Conservation (phyloP, 805 yeast genomes). For the Ogataea ramenticola region DNA sequence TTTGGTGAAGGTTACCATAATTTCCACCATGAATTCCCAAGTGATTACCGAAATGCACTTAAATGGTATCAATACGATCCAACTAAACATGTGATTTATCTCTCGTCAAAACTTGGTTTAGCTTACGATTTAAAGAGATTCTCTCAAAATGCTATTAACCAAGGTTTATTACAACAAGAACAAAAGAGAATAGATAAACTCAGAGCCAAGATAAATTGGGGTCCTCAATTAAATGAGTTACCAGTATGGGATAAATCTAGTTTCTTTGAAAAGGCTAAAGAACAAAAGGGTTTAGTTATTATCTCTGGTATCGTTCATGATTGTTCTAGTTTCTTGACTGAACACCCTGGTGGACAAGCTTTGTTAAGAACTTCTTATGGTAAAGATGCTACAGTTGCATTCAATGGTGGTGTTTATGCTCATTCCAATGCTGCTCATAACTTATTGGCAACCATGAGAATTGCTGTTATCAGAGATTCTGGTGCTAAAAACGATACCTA, state of each 20-base stretch:
- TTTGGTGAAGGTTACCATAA: slow-evolving; percentile 89
- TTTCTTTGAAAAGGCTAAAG: slow-evolving; percentile 43
- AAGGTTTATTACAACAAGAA: slow-evolving; percentile 75
- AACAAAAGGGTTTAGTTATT: slow-evolving; percentile 53
- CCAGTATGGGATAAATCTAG: slow-evolving; percentile 71
- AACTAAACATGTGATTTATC: slow-evolving; percentile 57
- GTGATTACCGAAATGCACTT: slow-evolving; percentile 81
- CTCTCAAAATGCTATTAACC: slow-evolving; percentile 75
- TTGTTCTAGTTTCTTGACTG: slow-evolving; percentile 57
- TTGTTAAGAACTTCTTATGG: slow-evolving; percentile 64
- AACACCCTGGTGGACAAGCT: slow-evolving; percentile 83
- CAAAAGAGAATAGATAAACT: slow-evolving; percentile 68
- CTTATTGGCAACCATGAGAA: slow-evolving; percentile 73
- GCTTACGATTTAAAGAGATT: slow-evolving; percentile 70
- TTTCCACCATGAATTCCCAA: slow-evolving; percentile 87
- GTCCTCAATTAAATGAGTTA: slow-evolving; percentile 53
- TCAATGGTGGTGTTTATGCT: slow-evolving; percentile 80
- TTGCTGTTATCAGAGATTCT: slow-evolving; percentile 68
- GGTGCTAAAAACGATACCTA: slow-evolving; percentile 51
- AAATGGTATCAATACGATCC: slow-evolving; percentile 89
- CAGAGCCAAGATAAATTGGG: slow-evolving; percentile 66
- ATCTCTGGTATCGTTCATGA: slow-evolving; percentile 78
- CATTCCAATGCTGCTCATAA: slow-evolving; percentile 86
- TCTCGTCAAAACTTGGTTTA: slow-evolving; percentile 56
- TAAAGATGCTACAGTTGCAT: slow-evolving; percentile 77